These are phyloP conservation scores for Cystobasidium ongulense DNA, from an alignment of 768 basidiomycete species.

Conservation along the genomic window DNA sequence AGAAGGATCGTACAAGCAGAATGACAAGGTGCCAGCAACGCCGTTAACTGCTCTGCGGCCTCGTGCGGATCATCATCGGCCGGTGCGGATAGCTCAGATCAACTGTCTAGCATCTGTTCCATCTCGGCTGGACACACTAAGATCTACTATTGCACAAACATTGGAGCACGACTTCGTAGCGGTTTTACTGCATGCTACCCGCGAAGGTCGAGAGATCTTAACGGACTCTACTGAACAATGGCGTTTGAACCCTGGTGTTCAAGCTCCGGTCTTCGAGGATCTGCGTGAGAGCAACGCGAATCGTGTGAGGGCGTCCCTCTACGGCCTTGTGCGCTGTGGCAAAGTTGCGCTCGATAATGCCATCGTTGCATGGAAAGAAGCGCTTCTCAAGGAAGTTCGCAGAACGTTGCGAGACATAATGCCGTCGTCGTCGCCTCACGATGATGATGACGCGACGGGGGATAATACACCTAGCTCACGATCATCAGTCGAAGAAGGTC, in stretches of 20 bases:
- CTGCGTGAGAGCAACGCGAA: neutral
- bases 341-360: constrained; percentile 39
- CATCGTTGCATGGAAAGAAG: constrained; percentile 44
- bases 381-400: constrained; percentile 48
- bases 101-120: constrained; percentile 69
- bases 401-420: constrained; percentile 52
- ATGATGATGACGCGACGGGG: constrained; percentile 2
- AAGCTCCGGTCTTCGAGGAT: neutral
- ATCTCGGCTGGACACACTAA: constrained; percentile 60
- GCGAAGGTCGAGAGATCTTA: constrained; percentile 42
- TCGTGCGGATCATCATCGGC: neutral
- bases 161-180: constrained; percentile 70
- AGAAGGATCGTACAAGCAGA: neutral
- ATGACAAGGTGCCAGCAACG: neutral
- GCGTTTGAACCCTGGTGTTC: neutral
- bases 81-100: constrained; percentile 54
- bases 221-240: neutral
- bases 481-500: constrained; percentile 8
- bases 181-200: constrained; percentile 60
- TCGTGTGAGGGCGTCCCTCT: constrained; percentile 58
- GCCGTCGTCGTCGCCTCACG: neutral
- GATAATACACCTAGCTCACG: neutral
- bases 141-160: constrained; percentile 65
- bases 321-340: constrained; percentile 59
- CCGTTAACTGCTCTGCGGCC: neutral